phyloP scores from a whole-genome alignment of 805 yeast species.

The Vanderwaltozyma verrucispora region DNA sequence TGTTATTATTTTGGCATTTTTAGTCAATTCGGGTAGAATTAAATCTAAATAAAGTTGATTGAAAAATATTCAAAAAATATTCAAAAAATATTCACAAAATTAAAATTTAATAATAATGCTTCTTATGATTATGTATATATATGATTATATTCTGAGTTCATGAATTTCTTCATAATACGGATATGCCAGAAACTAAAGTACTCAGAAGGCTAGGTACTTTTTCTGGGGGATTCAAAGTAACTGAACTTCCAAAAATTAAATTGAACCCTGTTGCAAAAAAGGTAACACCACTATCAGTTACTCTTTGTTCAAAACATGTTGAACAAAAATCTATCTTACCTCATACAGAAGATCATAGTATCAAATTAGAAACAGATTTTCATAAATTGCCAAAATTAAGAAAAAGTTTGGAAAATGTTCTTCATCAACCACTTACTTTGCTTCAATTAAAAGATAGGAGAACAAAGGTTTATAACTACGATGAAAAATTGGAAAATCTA shows the following conservation, averaged over 20 bases:
- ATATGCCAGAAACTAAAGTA: too few relatives aligned
- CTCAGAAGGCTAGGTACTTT: neutral
- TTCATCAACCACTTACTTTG: constrained; percentile 66
- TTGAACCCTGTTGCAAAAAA: neutral
- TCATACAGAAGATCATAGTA: too few relatives aligned
- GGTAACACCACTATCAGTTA: constrained; percentile 1
- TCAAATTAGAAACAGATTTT: too few relatives aligned
- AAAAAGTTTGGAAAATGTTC: constrained; percentile 57
- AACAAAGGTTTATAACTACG: constrained; percentile 60
- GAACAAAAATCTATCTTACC: constrained; percentile 8
- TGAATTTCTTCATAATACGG: too few relatives aligned
- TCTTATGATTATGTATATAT: too few relatives aligned
- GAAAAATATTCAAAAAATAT: too few relatives aligned
- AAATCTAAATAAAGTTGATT: too few relatives aligned
- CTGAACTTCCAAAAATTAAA: neutral
- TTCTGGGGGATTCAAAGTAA: neutral
- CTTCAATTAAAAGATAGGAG: constrained; percentile 73
- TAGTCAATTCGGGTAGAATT: too few relatives aligned
- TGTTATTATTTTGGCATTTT: too few relatives aligned
- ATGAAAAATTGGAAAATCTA: constrained; percentile 47
- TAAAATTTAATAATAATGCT: too few relatives aligned
- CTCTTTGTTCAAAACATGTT: constrained; percentile 3
- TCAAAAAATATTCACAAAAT: too few relatives aligned
- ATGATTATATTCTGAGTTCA: too few relatives aligned
- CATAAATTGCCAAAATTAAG: constrained; percentile 45